Conservation (phyloP, 179 eudicot species). For the Pouteria campechiana region DNA sequence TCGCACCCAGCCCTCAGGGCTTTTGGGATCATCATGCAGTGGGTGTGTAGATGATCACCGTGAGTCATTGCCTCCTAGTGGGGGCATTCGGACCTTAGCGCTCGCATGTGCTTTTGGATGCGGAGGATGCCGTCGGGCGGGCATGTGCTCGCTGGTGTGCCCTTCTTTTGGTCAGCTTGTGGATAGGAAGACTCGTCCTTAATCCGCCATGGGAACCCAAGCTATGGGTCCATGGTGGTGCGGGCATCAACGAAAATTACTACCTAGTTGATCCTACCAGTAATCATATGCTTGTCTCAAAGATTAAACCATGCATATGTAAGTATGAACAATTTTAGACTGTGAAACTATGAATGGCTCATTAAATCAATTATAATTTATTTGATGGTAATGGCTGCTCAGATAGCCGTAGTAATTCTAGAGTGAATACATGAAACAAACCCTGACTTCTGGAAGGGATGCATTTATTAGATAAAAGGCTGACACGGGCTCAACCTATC, state of each 20-base stretch:
- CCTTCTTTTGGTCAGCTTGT: no score
- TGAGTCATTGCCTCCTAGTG: no score
- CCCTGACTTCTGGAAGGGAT: neutral
- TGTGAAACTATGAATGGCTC: constrained; percentile 5
- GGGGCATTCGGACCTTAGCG: no score
- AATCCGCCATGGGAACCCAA: no score
- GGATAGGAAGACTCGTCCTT: no score
- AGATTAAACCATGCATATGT: constrained; percentile 46
- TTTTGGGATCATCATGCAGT: no score
- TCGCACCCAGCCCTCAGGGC: no score
- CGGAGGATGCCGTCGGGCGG: no score
- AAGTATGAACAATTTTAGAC: constrained; percentile 19
- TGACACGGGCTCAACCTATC: neutral
- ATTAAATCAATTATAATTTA: constrained; percentile 1
- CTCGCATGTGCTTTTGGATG: no score
- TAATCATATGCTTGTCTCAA: constrained; percentile 78
- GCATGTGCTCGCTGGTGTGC: no score
- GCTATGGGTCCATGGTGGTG: no score
- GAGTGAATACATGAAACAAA: neutral
- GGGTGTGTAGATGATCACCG: no score
- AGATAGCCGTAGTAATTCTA: neutral
- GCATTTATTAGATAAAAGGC: neutral
- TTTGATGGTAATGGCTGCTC: neutral
- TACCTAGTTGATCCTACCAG: constrained; percentile 40
- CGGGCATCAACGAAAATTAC: constrained; percentile 4